Evolutionary conservation across 2,329 filamentous ascomycete genomes (phyloP), one percentile per base, ranked within the genome.

Genomic region (Knoxdaviesia capensis): DNA sequence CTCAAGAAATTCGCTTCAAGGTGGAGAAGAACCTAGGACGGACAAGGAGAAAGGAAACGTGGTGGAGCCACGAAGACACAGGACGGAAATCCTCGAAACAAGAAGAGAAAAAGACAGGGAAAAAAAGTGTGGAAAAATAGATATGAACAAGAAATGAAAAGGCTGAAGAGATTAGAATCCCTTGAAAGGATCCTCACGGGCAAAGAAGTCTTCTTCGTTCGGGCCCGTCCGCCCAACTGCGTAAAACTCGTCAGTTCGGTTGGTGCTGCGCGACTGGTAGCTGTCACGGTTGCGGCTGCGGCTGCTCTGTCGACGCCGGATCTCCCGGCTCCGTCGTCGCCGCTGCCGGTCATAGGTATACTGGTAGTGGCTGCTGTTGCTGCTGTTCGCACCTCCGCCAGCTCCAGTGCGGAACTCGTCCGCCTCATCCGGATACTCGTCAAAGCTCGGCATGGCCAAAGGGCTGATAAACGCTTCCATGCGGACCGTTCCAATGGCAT

Each of bases 401-500:
- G 62, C 60, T 5, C 60, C 55, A 39, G 64, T 61, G 41, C 61
- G 58, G 46, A 63, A 59, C 47, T 73, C 68, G 29, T 71, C 68
- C 28, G 61, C 56, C 47, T 71, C 68, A 42, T 67, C 62, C 0
- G 63, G 59, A 36, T 61, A 57, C 8, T 69, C 65, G 8, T 62
- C 59, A 41, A 66, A 60, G 31, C 61, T 60, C 3, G 61, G 61
- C 46, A 66, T 63, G 1, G 69, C 63, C 7, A 77, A 56, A 0
- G 74, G 74, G 50, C 66, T 75, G 49, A 98, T 92, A 56, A 96
- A 98, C 0, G 90, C 90, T 58, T 96, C 88, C 88, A 98, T 96
- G 31, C 90, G 76, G 39, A 96, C 76, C 2, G 87, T 96, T 1
- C 87, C 86, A 44, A 92, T 79, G 1, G 81, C 81, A 51, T 92